Evolutionary conservation across 2,329 filamentous ascomycete genomes (phyloP), one percentile per base, ranked within the genome.

Genomic region (Emergomyces pasteurianus): DNA sequence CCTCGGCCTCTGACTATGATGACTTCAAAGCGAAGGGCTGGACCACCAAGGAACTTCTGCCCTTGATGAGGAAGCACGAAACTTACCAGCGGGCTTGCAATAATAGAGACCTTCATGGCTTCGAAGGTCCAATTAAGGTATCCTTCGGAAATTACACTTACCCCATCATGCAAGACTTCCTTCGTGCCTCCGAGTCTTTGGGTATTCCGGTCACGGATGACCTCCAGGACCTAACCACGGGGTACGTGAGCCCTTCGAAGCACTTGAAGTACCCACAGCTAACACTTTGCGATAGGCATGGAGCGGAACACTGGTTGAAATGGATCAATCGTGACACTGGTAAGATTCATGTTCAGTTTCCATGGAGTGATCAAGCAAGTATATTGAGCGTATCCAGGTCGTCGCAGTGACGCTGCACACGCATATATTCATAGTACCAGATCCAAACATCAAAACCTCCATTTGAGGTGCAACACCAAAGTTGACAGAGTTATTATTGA

Each of bases 91-190:
- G 83, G 43, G 76, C 84, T 7, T 82, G 78, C 56, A 83, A 83
- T 66, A 86, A 86, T 71, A 78, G 75, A 69, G 82, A 74, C 61
- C 67, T 88, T 26, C 89, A 92, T 68, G 89, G 89, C 1, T 89
- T 86, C 60, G 87, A 90, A 40, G 88, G 89, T 0, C 89, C 89
- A 0, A 90, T 91, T 77, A 90, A 90, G 75, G 87, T 90, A 46
- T 90, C 87, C 0, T 91, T 91, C 65, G 86, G 87, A 60, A 90
- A 90, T 74, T 87, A 90, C 73, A 88, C 86, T 4, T 92, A 92
- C 66, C 88, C 88, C 1, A 85, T 92, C 73, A 90, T 88, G 80
- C 86, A 91, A 58, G 88, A 92, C 73, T 91, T 91, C 78, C 77
- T 91, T 43, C 80, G 87, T 23, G 86, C 87, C 18, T 79, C 83